Conservation (phyloP, 768 basidiomycete species). For the Leccinum aurantiacum region DNA sequence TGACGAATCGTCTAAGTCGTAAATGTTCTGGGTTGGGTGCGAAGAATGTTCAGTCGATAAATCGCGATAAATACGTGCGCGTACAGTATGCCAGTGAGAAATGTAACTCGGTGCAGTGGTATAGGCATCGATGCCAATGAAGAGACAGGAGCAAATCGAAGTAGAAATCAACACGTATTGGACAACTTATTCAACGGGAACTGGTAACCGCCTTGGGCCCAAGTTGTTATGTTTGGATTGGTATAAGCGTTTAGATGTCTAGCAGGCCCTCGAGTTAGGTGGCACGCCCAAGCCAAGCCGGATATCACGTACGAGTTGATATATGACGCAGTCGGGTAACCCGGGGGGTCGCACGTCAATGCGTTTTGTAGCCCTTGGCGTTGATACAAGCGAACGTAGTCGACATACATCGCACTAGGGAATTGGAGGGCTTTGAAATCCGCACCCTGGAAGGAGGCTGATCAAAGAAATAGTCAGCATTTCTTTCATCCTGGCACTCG, state of each 20-base stretch:
- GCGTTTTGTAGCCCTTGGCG: conserved; percentile 64
- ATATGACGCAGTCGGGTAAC: conserved; percentile 78
- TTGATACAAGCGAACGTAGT: conserved; percentile 91
- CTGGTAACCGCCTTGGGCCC: conserved; percentile 71
- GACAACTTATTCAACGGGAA: conserved; percentile 66
- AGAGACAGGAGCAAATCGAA: conserved; percentile 8
- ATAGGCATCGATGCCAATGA: conserved; percentile 11
- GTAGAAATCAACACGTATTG: conserved; percentile 21
- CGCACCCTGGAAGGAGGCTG: conserved; percentile 67
- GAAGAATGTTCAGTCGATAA: conserved; percentile 20
- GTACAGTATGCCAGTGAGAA: conserved; percentile 24
- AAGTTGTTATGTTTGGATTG: conserved; percentile 84
- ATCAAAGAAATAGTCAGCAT: conserved; percentile 4
- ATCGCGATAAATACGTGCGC: conserved; percentile 27
- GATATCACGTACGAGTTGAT: conserved; percentile 53
- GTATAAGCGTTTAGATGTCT: conserved; percentile 57
- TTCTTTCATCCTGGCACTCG: background rate
- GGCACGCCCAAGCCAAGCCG: background rate
- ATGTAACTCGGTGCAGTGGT: conserved; percentile 22
- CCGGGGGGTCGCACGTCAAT: conserved; percentile 77
- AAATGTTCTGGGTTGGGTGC: conserved; percentile 5
- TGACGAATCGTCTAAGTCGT: conserved; percentile 15
- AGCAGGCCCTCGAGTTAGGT: conserved; percentile 10
- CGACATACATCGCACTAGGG: conserved; percentile 80
- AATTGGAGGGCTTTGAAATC: conserved; percentile 73